Evolutionary conservation across 2,329 filamentous ascomycete genomes (phyloP).

Genomic region (Pyrenophora seminiperda): DNA sequence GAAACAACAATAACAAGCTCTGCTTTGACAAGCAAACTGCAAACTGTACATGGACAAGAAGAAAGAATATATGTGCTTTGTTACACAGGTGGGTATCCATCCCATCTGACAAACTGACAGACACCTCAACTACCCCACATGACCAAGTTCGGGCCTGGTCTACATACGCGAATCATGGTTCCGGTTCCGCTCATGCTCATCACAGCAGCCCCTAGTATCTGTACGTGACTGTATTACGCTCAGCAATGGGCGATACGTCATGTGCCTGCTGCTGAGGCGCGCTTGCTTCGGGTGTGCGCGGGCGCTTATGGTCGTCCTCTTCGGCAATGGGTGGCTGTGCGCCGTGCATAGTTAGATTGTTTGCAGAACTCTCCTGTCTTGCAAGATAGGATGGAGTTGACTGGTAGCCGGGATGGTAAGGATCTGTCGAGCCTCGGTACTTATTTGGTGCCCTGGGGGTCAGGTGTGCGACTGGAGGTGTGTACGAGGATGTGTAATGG

Average conservation of each 20-base stretch:
- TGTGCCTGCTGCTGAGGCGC: conserved; percentile 19
- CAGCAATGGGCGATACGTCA: conserved; percentile 46
- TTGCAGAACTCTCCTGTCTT: conserved; percentile 51
- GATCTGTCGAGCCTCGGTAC: conserved; percentile 29
- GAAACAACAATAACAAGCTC: too few relatives aligned
- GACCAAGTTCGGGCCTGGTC: conserved; percentile 12
- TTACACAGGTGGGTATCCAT: conserved; percentile 11
- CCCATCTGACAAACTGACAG: conserved; percentile 1
- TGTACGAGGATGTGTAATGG: conserved; percentile 44
- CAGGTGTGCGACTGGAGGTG: conserved; percentile 29
- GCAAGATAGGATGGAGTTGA: conserved; percentile 52
- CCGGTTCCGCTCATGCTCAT: too few relatives aligned
- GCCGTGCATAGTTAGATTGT: conserved; percentile 56
- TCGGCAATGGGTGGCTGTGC: conserved; percentile 33
- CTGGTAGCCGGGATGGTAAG: conserved; percentile 44
- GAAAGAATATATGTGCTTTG: background rate
- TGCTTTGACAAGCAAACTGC: background rate
- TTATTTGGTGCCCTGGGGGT: conserved; percentile 22
- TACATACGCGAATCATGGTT: conserved; percentile 12
- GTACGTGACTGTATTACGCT: conserved; percentile 46
- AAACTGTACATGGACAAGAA: background rate
- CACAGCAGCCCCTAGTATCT: conserved; percentile 36
- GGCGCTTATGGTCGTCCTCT: conserved; percentile 34
- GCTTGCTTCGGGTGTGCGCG: conserved; percentile 33
- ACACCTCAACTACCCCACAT: conserved; percentile 20